Conservation (phyloP, 371 early-diverging fungal genomes). For the Conidiobolus incongruus region DNA sequence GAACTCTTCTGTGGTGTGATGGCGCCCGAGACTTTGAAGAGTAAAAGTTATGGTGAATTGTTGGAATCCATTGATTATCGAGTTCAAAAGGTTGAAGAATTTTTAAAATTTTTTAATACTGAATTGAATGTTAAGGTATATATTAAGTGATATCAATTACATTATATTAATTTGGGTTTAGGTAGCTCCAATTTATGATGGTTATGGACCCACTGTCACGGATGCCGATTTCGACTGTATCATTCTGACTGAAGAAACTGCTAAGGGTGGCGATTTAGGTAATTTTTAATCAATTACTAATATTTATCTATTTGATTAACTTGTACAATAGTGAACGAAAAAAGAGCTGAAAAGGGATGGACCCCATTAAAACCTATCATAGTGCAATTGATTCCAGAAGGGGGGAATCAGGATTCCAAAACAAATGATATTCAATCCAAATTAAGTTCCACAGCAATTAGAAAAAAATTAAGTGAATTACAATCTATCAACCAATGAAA, state of each 20-base stretch:
- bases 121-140: slow-evolving; percentile 10
- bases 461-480: not conserved
- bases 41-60: slow-evolving; percentile 40
- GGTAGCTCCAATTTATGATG: slow-evolving; percentile 53
- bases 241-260: slow-evolving; percentile 76
- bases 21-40: slow-evolving; percentile 37
- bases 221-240: slow-evolving; percentile 51
- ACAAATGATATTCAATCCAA: not conserved
- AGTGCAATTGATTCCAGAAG: not conserved
- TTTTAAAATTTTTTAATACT: slow-evolving; percentile 27
- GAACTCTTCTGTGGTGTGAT: slow-evolving; percentile 54
- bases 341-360: not conserved
- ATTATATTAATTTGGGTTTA: too few relatives aligned
- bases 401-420: not conserved
- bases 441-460: not conserved
- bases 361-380: not conserved
- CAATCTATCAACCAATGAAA: too few relatives aligned
- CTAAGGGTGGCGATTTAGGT: slow-evolving; percentile 31
- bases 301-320: not conserved
- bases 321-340: slow-evolving; percentile 1
- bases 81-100: slow-evolving; percentile 23
- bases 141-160: too few relatives aligned
- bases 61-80: slow-evolving; percentile 48
- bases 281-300: not conserved
- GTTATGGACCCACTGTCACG: slow-evolving; percentile 70